phyloP scores from a whole-genome alignment of 495 filamentous ascomycete species.

The Chaetomium cochliodes region DNA sequence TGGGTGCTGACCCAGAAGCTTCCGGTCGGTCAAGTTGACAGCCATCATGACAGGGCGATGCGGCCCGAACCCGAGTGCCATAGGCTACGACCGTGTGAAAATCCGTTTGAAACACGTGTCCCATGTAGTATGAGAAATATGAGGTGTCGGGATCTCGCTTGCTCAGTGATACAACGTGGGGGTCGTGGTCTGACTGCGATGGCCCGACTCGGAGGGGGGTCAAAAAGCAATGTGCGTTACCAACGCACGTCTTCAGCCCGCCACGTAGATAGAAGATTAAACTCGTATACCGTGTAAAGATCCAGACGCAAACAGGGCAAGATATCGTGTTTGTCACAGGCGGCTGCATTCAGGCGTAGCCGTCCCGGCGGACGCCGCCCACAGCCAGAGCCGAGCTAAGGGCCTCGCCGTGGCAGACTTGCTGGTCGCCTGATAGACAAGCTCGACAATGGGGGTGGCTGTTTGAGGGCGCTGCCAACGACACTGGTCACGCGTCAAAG shows the following conservation, averaged over 20 bases:
- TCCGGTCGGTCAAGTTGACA: background rate
- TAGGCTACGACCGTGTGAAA: background rate
- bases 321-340: background rate
- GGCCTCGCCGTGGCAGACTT: background rate
- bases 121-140: background rate
- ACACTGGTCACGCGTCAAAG: background rate
- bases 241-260: background rate
- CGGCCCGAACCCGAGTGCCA: constrained; percentile 11
- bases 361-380: constrained; percentile 9
- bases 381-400: background rate
- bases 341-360: background rate
- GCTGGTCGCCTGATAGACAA: background rate
- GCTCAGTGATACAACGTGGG: constrained; percentile 8
- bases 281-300: constrained; percentile 10
- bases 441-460: background rate
- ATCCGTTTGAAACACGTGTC: background rate
- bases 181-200: background rate
- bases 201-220: background rate
- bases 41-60: background rate
- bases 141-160: constrained; percentile 5
- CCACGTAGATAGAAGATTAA: background rate
- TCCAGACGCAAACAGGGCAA: background rate
- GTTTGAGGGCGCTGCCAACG: background rate
- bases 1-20: background rate
- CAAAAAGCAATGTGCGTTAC: background rate